Evolutionary conservation across 225 moss, liverwort and hornwort species (phyloP).

Genomic region (Pleurozium schreberi): DNA sequence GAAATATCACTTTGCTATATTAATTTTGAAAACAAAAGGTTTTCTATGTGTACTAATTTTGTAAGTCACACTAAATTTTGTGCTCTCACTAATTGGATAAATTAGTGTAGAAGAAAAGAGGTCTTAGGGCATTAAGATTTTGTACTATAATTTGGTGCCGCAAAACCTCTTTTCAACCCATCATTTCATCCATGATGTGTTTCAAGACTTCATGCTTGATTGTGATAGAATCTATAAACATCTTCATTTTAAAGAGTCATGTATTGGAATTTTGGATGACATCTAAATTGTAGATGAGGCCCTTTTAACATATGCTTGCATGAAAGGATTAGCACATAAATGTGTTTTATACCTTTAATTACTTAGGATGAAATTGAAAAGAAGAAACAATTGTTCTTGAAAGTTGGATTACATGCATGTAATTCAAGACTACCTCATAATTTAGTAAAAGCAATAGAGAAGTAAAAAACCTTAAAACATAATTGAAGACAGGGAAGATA

Average conservation of each 20-base stretch:
- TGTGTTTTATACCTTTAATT: neutral
- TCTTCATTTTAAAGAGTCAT: neutral
- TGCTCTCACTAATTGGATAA: neutral
- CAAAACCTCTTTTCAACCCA: neutral
- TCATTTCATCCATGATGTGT: neutral
- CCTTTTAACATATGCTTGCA: too few relatives aligned
- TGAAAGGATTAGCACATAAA: rapidly evolving
- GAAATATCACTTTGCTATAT: neutral
- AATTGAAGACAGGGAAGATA: neutral
- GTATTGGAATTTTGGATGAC: neutral
- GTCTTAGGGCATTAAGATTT: rapidly evolving
- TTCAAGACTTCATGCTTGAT: neutral
- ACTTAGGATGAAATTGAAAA: neutral
- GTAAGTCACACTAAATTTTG: neutral
- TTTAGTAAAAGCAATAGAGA: neutral
- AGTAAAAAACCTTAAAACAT: neutral
- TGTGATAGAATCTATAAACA: neutral
- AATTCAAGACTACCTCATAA: neutral
- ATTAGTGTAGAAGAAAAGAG: too few relatives aligned
- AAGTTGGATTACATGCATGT: neutral
- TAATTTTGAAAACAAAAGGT: neutral
- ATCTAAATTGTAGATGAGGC: neutral
- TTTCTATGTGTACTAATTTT: neutral
- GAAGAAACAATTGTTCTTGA: neutral
- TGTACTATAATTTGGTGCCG: neutral